Evolutionary conservation across 2,329 filamentous ascomycete species (phyloP).

Genomic region (Pseudocercospora vitis): DNA sequence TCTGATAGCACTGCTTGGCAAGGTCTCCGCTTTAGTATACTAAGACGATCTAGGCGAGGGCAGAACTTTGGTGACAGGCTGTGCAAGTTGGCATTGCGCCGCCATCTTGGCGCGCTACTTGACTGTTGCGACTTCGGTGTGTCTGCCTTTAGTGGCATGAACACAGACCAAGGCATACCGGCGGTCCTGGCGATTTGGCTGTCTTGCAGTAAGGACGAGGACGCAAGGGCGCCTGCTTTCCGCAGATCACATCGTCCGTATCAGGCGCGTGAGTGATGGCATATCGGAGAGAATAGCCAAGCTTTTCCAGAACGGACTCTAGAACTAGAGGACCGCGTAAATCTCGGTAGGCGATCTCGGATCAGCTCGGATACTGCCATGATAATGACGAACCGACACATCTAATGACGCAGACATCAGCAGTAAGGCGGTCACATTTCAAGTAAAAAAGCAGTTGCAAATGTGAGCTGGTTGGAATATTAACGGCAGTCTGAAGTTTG

Average conservation of each 20-base stretch:
- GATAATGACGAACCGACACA: too few species aligned
- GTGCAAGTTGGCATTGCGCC: neutral
- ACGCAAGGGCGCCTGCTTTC: neutral
- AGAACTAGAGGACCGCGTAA: neutral
- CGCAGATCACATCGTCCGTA: neutral
- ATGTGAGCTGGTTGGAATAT: too few species aligned
- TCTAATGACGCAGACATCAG: too few species aligned
- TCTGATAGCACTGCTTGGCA: neutral
- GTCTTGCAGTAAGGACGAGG: neutral
- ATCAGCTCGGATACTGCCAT: too few species aligned
- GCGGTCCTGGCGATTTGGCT: neutral
- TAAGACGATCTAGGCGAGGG: too few species aligned
- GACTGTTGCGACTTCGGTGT: neutral
- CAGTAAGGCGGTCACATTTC: too few species aligned
- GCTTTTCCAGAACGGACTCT: neutral
- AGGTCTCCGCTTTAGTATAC: neutral
- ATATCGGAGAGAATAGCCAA: neutral
- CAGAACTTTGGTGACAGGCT: neutral
- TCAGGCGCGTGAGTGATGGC: neutral
- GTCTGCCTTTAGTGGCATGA: neutral
- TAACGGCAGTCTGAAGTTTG: too few species aligned
- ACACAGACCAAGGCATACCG: neutral
- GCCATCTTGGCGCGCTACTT: neutral
- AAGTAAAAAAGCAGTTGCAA: too few species aligned
- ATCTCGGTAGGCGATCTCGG: neutral